phyloP scores from a whole-genome alignment of 306 rosid species.

The Adenanthera pavonina region DNA sequence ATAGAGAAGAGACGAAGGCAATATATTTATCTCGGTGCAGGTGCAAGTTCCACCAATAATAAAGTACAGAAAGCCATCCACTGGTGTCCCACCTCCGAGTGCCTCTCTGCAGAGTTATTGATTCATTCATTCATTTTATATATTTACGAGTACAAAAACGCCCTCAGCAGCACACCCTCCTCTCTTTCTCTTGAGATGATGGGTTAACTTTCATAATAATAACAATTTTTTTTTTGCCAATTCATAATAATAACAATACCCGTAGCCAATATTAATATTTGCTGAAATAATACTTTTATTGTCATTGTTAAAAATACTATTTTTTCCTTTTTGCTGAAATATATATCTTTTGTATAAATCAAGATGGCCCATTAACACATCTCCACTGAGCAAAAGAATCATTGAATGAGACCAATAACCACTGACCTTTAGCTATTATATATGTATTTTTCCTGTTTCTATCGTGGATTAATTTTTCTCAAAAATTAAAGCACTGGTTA shows the following conservation, averaged over 20 bases:
- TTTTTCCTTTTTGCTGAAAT: background rate
- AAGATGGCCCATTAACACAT: background rate
- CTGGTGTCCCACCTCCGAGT: too few species aligned
- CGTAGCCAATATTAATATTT: background rate
- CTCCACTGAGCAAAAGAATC: background rate
- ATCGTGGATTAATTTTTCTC: background rate
- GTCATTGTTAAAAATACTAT: background rate
- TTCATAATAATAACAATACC: background rate
- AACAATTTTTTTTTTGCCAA: too few species aligned
- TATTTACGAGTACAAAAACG: background rate
- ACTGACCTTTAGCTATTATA: background rate
- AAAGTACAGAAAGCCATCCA: constrained; percentile 33
- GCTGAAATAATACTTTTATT: background rate
- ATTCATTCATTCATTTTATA: background rate
- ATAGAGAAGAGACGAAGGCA: background rate
- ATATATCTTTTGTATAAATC: background rate
- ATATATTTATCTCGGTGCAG: constrained; percentile 16
- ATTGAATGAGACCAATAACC: too few species aligned
- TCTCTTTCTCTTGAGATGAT: background rate
- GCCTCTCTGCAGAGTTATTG: background rate
- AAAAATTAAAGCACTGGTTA: background rate
- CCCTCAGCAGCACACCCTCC: background rate
- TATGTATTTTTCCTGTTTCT: background rate
- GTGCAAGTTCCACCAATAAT: constrained; percentile 15
- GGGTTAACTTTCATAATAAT: background rate